Conservation (phyloP, 768 basidiomycete genomes). For the Trametes punicea region DNA sequence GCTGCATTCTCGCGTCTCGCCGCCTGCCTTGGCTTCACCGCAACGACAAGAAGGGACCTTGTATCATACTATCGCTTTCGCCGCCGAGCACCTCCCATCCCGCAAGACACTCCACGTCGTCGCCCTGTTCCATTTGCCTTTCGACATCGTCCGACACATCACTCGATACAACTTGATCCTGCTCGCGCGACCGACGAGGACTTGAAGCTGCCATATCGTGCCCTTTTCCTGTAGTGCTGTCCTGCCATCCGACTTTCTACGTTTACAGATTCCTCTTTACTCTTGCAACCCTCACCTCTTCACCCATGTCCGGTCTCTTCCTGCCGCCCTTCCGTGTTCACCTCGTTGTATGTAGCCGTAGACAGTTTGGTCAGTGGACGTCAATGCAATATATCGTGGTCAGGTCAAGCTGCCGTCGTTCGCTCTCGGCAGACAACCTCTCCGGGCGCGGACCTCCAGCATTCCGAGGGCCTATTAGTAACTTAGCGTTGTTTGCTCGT, state of each 20-base stretch:
- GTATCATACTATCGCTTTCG: constrained; percentile 18
- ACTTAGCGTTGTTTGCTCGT: too few relatives aligned
- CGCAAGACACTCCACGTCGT: neutral
- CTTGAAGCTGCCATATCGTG: constrained; percentile 5
- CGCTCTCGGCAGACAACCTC: too few relatives aligned
- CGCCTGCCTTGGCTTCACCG: constrained; percentile 3
- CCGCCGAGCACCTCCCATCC: neutral
- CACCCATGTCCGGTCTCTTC: neutral
- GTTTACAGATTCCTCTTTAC: constrained; percentile 12
- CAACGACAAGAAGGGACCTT: constrained; percentile 20
- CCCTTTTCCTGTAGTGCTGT: neutral
- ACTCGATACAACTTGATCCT: neutral
- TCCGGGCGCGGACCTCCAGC: too few relatives aligned
- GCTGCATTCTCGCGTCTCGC: constrained; percentile 3
- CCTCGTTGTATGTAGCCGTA: constrained; percentile 15
- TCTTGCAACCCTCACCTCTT: neutral
- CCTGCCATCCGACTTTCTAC: constrained; percentile 4
- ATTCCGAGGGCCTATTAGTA: too few relatives aligned
- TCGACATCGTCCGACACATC: neutral
- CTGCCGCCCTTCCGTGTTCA: neutral
- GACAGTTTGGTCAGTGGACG: neutral
- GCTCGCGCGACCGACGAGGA: constrained; percentile 11
- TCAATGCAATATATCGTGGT: constrained; percentile 8
- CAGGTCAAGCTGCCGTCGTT: neutral
- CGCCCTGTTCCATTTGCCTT: neutral